These are phyloP conservation scores for Trametes pubescens DNA, from an alignment of 1,284 basidiomycete genomes.

Conservation along the genomic window DNA sequence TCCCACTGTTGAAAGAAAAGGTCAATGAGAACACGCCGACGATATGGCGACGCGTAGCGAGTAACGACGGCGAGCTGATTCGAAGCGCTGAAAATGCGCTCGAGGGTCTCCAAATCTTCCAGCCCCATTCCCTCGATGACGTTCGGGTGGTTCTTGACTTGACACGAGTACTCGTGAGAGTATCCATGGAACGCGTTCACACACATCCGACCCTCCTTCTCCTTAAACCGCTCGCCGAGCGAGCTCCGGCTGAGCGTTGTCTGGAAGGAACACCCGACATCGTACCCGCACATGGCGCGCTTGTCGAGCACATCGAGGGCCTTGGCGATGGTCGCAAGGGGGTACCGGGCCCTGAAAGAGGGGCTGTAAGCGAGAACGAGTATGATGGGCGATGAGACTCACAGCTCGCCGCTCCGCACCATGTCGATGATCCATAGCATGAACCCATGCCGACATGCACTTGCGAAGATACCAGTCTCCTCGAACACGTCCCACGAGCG, in stretches of 20 bases:
- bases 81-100: conserved; percentile 41
- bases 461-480: conserved; percentile 44
- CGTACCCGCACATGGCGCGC: conserved; percentile 33
- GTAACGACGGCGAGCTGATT: conserved; percentile 40
- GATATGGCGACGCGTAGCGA: conserved; percentile 40
- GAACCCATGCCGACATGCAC: conserved; percentile 42
- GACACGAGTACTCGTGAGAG: conserved; percentile 41
- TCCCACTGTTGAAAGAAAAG: conserved; percentile 41
- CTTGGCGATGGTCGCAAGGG: conserved; percentile 40
- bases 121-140: conserved; percentile 38
- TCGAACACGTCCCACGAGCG: conserved; percentile 43
- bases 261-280: conserved; percentile 46
- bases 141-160: conserved; percentile 40
- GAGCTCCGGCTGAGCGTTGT: conserved; percentile 38
- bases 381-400: conserved; percentile 13
- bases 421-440: conserved; percentile 39
- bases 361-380: conserved; percentile 19
- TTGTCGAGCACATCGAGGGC: conserved; percentile 34
- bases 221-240: conserved; percentile 34
- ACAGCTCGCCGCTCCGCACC: conserved; percentile 46
- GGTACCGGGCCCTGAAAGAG: conserved; percentile 45
- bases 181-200: conserved; percentile 44
- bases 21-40: conserved; percentile 39
- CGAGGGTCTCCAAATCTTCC: conserved; percentile 44
- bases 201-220: conserved; percentile 22